Base-by-base conservation (phyloP, 352 stramenopile species). In the Phytophthora idaei region DNA sequence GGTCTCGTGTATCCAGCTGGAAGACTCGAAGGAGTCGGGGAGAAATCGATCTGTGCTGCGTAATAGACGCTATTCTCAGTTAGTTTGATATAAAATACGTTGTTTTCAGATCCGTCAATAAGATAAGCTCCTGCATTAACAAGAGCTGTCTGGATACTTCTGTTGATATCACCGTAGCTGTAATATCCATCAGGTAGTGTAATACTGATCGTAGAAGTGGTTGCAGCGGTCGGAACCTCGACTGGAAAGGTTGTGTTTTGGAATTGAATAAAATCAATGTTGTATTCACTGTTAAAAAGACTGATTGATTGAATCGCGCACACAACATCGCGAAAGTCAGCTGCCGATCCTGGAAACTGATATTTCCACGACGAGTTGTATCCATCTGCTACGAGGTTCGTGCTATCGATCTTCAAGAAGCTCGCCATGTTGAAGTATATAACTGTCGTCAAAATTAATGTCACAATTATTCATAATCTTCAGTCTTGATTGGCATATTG, bases 41-140 rank as follows among this genome's bases (percentile, higher is more conserved):
- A 14, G 5, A 54, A 47, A 48, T 70, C 63, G 1, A 65, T 5
- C 29, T 70, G 62, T 37, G 37, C 45, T 5, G 57, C 27, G 10
- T 66, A 66, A 53, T 59, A 66, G 0, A 59, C 58, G 3, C 29
- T 53, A 12, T 70, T 65, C 11, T 70, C 48, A 3, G 1, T 31
- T 5, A 70, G 0, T 17, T 70, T 17, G 10, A 70, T 25, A 27
- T 56, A 64, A 15, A 65, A 65, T 5, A 65, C 37, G 8, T 65
- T 59, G 0, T 54, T 34, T 14, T 36, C 58, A 7, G 37, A 47
- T n/a, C 28, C 5, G 46, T 65, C n/a, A 1, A 59, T 59, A 1
- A 65, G 17, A 58, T 59, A 65, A 0, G 58, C 48, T 10, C 58
- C 41, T 48, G 58, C 39, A 49, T 48, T 66, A 0, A 60, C 49